Conservation (phyloP, 2,329 filamentous ascomycete species). For the Passalora sequoiae region DNA sequence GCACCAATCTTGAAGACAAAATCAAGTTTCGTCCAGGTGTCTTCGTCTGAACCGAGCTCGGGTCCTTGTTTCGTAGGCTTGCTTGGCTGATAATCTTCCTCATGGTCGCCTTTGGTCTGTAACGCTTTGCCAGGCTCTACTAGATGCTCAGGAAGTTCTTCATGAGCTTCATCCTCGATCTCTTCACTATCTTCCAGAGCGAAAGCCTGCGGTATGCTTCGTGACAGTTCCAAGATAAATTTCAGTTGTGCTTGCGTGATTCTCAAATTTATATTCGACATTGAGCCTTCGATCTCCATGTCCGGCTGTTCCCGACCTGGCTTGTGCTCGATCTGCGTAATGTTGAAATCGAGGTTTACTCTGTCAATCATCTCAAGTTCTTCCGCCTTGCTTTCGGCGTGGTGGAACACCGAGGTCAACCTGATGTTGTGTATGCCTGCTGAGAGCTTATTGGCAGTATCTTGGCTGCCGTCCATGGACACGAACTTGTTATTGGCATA, state of each 20-base stretch:
- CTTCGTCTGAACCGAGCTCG: slow-evolving; percentile 62
- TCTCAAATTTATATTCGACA: slow-evolving; percentile 88
- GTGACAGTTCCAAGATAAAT: slow-evolving; percentile 80
- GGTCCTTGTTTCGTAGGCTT: slow-evolving; percentile 44
- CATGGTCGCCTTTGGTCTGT: slow-evolving; percentile 40
- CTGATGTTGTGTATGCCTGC: slow-evolving; percentile 89
- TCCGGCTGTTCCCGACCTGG: slow-evolving; percentile 74
- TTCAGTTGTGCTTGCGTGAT: slow-evolving; percentile 88
- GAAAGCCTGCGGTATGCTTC: slow-evolving; percentile 83
- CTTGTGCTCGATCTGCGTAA: slow-evolving; percentile 86
- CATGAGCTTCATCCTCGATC: slow-evolving; percentile 64
- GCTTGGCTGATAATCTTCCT: slow-evolving; percentile 14
- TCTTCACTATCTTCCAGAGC: slow-evolving; percentile 65
- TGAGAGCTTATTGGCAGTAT: slow-evolving; percentile 80
- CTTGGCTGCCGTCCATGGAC: slow-evolving; percentile 70
- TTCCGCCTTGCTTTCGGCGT: slow-evolving; percentile 64
- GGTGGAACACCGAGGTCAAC: slow-evolving; percentile 84
- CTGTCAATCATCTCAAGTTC: slow-evolving; percentile 96
- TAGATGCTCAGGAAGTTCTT: slow-evolving; percentile 61
- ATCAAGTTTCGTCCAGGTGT: slow-evolving; percentile 89
- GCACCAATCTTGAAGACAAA: slow-evolving; percentile 84
- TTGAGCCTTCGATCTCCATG: slow-evolving; percentile 80
- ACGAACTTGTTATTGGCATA: slow-evolving; percentile 93
- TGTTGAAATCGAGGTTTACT: slow-evolving; percentile 86
- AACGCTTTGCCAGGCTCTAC: slow-evolving; percentile 47